Conservation (phyloP, 192 early-diverging fungal species). For the Pilaira anomala region DNA sequence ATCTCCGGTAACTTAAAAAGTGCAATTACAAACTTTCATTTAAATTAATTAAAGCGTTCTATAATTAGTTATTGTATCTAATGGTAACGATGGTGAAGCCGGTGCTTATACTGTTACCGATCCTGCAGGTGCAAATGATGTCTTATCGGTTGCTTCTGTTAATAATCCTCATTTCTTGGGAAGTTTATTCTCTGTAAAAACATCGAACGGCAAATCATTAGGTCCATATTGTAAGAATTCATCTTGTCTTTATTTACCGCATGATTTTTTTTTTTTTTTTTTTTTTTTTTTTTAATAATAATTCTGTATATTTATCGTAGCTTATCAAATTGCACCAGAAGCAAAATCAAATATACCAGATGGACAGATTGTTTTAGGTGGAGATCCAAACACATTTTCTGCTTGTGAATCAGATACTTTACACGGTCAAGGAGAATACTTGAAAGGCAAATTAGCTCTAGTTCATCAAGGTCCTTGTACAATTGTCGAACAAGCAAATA, state of each 20-base stretch:
- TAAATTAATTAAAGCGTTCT: neutral
- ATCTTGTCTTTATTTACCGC: too few species aligned
- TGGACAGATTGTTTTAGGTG: slow-evolving; percentile 2
- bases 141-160: slow-evolving; percentile 56
- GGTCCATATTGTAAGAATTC: slow-evolving; percentile 27
- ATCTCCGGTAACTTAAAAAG: slow-evolving; percentile 22
- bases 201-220: neutral
- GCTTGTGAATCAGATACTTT: slow-evolving; percentile 14
- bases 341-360: slow-evolving; percentile 22
- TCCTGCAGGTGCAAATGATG: slow-evolving; percentile 54
- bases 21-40: neutral
- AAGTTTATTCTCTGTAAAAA: slow-evolving; percentile 31
- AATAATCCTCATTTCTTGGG: slow-evolving; percentile 40
- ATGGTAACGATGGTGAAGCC: slow-evolving; percentile 61
- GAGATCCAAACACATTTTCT: neutral
- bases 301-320: neutral
- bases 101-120: slow-evolving; percentile 57
- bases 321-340: slow-evolving; percentile 21
- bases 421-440: slow-evolving; percentile 36
- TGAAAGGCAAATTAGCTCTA: slow-evolving; percentile 55
- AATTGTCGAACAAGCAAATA: slow-evolving; percentile 56
- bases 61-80: slow-evolving; percentile 52
- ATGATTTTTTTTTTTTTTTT: too few species aligned
- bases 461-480: slow-evolving; percentile 68
- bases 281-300: neutral